Evolutionary conservation across 2,329 filamentous ascomycete genomes (phyloP).

Genomic region (Reticulascus tulasneorum): DNA sequence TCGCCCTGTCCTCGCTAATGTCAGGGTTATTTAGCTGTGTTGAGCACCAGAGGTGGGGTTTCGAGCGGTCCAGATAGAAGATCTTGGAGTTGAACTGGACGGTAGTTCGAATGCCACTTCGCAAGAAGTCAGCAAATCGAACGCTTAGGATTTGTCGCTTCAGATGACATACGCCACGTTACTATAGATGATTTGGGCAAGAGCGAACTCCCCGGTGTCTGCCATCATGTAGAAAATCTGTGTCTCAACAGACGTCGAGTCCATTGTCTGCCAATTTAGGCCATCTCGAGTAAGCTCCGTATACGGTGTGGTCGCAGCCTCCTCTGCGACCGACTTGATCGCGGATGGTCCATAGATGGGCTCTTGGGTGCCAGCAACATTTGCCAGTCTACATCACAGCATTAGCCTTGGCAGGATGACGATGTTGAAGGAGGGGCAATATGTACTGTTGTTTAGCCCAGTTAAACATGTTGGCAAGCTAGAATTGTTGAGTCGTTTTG

Average conservation of each 20-base stretch:
- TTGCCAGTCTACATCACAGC: conserved; percentile 49
- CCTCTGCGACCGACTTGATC: conserved; percentile 79
- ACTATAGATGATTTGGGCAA: conserved; percentile 94
- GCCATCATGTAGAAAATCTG: conserved; percentile 89
- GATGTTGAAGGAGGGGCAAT: conserved; percentile 12
- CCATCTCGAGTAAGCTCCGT: conserved; percentile 75
- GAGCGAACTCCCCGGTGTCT: conserved; percentile 70
- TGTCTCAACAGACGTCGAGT: conserved; percentile 88
- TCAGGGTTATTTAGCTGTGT: conserved; percentile 73
- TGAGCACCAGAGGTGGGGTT: conserved; percentile 78
- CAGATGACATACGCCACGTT: conserved; percentile 74
- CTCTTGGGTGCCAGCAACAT: conserved; percentile 93
- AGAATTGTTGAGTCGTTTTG: not conserved
- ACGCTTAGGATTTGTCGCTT: not conserved
- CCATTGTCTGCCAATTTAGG: conserved; percentile 76
- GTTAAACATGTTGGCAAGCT: conserved; percentile 67
- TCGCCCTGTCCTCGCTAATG: conserved; percentile 78
- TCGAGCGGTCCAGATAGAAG: conserved; percentile 70
- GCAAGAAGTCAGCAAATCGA: conserved; percentile 15
- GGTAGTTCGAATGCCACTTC: conserved; percentile 82
- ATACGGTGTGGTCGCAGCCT: conserved; percentile 73
- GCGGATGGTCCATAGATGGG: conserved; percentile 90
- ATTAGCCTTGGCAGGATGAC: conserved; percentile 17
- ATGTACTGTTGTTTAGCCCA: conserved; percentile 89
- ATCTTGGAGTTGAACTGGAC: conserved; percentile 94